Conservation (phyloP, 2,329 filamentous ascomycete genomes). For the Chaetothyriales sp. region DNA sequence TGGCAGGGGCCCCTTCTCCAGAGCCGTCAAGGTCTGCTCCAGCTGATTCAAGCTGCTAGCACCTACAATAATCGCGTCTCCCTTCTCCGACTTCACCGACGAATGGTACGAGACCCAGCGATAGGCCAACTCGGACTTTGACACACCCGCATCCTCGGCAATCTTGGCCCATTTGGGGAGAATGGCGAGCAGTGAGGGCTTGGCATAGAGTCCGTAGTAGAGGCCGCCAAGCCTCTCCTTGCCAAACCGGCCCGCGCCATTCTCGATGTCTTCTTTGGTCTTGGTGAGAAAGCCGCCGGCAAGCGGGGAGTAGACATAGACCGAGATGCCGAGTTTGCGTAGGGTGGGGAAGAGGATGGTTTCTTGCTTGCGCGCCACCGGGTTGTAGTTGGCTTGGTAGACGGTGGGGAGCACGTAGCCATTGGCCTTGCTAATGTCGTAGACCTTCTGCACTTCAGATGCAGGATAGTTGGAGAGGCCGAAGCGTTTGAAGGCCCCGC, state of each 20-base stretch:
- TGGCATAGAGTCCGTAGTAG: slow-evolving; percentile 19
- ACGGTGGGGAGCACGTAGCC: slow-evolving; percentile 25
- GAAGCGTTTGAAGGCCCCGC: slow-evolving; percentile 23
- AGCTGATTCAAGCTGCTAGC: slow-evolving; percentile 24
- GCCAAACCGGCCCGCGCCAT: slow-evolving; percentile 21
- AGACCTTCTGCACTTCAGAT: slow-evolving; percentile 21
- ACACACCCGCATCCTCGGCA: slow-evolving; percentile 17
- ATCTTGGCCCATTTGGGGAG: slow-evolving; percentile 22
- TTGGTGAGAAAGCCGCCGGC: slow-evolving; percentile 27
- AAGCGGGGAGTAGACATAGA: slow-evolving; percentile 20
- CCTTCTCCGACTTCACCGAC: slow-evolving; percentile 19
- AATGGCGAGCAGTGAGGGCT: slow-evolving; percentile 19
- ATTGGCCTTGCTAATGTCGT: slow-evolving; percentile 24
- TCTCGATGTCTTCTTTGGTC: slow-evolving; percentile 21
- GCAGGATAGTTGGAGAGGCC: slow-evolving; percentile 28
- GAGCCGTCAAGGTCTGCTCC: slow-evolving; percentile 18
- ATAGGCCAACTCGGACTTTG: slow-evolving; percentile 24
- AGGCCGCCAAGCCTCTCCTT: slow-evolving; percentile 19
- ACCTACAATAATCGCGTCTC: slow-evolving; percentile 23
- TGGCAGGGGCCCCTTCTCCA: slow-evolving; percentile 23
- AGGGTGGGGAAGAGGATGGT: slow-evolving; percentile 25
- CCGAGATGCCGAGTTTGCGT: slow-evolving; percentile 22
- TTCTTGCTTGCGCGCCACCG: slow-evolving; percentile 26
- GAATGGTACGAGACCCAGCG: slow-evolving; percentile 26
- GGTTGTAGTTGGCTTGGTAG: slow-evolving; percentile 31